A percentile compares a stretch with the other conserved stretches of the same genome.
These are phyloP conservation scores for Hippophae tibetana DNA, from an alignment of 306 rosid genomes.

Conservation along the genomic window DNA sequence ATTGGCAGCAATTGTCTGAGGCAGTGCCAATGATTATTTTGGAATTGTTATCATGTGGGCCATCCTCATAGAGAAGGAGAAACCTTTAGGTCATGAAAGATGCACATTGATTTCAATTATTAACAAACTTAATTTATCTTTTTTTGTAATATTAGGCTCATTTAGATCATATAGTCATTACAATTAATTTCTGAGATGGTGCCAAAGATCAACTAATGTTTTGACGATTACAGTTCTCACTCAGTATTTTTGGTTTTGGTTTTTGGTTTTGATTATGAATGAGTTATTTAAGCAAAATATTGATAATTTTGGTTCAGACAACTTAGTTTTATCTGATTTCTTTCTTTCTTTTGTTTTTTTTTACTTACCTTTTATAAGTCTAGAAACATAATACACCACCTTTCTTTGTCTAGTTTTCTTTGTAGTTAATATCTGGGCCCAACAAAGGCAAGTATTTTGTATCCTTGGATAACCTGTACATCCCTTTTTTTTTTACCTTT, in stretches of 20 bases:
- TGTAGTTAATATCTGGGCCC: too few species aligned
- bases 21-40: too few species aligned
- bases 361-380: not conserved
- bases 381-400: not conserved
- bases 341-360: not conserved
- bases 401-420: not conserved
- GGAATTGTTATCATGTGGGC: too few species aligned
- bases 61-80: too few species aligned
- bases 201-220: not conserved
- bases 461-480: too few species aligned
- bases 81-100: too few species aligned
- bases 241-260: not conserved
- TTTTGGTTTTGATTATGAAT: not conserved
- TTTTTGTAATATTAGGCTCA: not conserved
- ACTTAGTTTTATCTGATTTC: not conserved
- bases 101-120: too few species aligned
- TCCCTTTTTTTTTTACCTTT: too few species aligned
- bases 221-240: not conserved
- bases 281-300: not conserved
- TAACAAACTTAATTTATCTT: too few species aligned
- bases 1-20: too few species aligned
- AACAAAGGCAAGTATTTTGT: too few species aligned
- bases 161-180: not conserved
- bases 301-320: not conserved
- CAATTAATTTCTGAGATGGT: not conserved